Base-by-base conservation (phyloP, 441 rosid genomes). In the Kokia cookei region DNA sequence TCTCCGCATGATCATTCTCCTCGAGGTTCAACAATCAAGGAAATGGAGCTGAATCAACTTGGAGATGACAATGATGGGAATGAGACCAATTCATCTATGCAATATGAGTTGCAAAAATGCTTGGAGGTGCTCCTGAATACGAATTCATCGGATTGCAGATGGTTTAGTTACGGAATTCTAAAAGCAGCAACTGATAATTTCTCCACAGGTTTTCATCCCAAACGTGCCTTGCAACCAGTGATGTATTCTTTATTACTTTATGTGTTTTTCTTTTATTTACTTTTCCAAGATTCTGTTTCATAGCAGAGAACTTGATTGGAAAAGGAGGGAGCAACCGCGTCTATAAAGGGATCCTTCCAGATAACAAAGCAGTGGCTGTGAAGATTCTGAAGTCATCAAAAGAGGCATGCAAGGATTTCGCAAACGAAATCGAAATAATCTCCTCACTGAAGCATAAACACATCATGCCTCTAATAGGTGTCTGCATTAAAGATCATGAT, bases 241-340 rank as follows among this genome's bases (percentile, higher is more conserved):
- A 43, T 65, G 73, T 22, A 47, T 15, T 70, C 69, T 42, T 66
- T 7, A 69, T 37, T 11, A 43, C n/a, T 2, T 15, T 63, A 17
- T 14, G 35, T 3, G 35, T 24, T 60, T 15, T 60, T 7, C 40
- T 37, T 37, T 37, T 37, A 37, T 37, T 24, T 65, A 24, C 17
- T 53, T 8, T 42, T 4, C 75, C 48, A 35, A 24, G 37, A 51
- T 27, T 65, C 19, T 64, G 15, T 11, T 76, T 61, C 42, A 13
- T 74, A 22, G 43, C 80, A 92, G 98, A 80, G 77, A 91, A 88
- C 71, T 68, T 92, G 37, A 89, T 87, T 13, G 98, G 97, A 24
- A 83, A 90, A 76, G 97, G 98, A 70, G 98, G 95, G 43, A 87
- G 86, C 61, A 91, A 85, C 74, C 82, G 76, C 12, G 98, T 94